Conservation (phyloP, 2,329 filamentous ascomycete species). For the Blastomyces emzantsi region DNA sequence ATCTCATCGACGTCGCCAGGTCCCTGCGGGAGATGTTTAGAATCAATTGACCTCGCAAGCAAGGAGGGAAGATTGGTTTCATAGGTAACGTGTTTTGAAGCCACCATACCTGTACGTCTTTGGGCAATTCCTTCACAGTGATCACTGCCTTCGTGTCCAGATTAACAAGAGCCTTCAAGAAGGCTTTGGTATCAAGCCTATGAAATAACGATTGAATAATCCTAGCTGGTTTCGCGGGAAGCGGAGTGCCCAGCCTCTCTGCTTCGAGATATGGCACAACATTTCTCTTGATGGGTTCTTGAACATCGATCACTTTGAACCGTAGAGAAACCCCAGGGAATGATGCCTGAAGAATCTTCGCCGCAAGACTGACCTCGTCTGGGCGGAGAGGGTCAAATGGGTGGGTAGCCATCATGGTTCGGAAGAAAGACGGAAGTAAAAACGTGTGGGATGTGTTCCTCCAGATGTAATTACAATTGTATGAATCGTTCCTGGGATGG, state of each 20-base stretch:
- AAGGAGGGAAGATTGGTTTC: not conserved
- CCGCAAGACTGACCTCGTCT: conserved; percentile 33
- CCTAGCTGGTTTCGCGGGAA: conserved; percentile 44
- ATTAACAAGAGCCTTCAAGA: conserved; percentile 34
- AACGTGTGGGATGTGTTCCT: not conserved
- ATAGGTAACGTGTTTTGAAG: not conserved
- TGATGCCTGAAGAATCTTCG: conserved; percentile 29
- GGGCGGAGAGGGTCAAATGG: conserved; percentile 36
- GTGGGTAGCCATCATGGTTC: conserved; percentile 19
- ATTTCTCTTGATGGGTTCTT: conserved; percentile 54
- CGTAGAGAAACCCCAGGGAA: conserved; percentile 32
- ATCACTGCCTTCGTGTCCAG: conserved; percentile 30
- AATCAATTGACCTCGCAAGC: not conserved
- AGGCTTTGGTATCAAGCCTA: conserved; percentile 35
- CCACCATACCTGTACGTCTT: conserved; percentile 37
- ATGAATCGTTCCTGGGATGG: not conserved
- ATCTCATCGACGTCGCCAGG: conserved; percentile 53
- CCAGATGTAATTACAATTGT: not conserved
- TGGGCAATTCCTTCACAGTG: conserved; percentile 37
- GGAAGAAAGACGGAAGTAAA: not conserved
- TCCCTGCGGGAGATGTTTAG: conserved; percentile 35
- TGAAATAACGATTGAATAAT: conserved; percentile 46
- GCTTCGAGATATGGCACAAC: conserved; percentile 54
- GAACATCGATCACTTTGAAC: conserved; percentile 59
- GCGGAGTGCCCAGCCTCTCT: conserved; percentile 45